Conservation (phyloP, 805 yeast genomes). For the Cyberlindnera meyerae region DNA sequence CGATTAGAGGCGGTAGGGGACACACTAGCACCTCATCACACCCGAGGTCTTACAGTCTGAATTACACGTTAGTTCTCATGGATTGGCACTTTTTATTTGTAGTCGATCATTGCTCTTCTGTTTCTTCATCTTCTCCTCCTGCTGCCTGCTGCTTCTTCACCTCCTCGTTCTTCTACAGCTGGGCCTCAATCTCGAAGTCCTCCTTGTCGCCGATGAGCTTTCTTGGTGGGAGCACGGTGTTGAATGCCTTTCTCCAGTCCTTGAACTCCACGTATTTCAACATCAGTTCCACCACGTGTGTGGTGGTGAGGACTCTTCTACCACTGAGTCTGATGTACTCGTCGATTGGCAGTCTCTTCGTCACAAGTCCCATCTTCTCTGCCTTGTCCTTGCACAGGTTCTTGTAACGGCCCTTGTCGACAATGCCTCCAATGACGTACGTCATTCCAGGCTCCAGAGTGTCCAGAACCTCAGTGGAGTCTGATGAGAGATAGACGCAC, state of each 20-base stretch:
- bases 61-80: too few relatives aligned
- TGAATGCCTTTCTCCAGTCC: constrained; percentile 86
- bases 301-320: constrained; percentile 84
- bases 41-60: too few relatives aligned
- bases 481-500: constrained; percentile 77
- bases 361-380: constrained; percentile 57
- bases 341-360: constrained; percentile 82
- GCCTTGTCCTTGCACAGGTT: constrained; percentile 80
- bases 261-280: constrained; percentile 71
- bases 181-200: constrained; percentile 3
- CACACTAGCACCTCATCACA: too few relatives aligned
- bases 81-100: not conserved
- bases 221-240: constrained; percentile 79
- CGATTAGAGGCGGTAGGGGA: too few relatives aligned
- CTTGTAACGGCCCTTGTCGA: constrained; percentile 89
- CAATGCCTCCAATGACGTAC: constrained; percentile 92
- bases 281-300: constrained; percentile 89
- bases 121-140: too few relatives aligned
- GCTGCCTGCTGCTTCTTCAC: not conserved
- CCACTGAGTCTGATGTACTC: constrained; percentile 80
- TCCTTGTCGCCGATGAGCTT: constrained; percentile 33
- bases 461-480: constrained; percentile 66
- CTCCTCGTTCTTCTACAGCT: not conserved
- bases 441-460: constrained; percentile 64
- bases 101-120: too few relatives aligned